Conservation (phyloP, 768 basidiomycete genomes). For the Gloeopeniophorella convolvens region DNA sequence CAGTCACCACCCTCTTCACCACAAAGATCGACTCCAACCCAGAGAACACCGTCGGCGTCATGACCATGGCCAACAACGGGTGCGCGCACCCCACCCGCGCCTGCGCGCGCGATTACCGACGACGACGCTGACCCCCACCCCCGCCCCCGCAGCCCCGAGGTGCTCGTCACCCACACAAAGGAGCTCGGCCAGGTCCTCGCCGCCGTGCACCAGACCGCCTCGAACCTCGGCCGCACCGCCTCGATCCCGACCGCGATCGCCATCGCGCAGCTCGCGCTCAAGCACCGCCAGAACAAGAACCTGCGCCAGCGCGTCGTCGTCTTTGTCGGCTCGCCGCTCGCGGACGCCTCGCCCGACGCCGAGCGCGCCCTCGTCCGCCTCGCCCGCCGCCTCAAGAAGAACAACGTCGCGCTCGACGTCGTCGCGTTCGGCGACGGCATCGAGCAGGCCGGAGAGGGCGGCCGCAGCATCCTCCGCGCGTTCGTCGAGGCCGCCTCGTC, state of each 20-base stretch:
- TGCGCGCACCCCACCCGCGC: constrained; percentile 32
- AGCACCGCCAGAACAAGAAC: constrained; percentile 98
- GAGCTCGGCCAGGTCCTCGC: constrained; percentile 88
- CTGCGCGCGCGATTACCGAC: no score
- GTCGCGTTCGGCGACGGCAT: constrained; percentile 88
- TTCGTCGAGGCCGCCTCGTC: constrained; percentile 81
- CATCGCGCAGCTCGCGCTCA: constrained; percentile 92
- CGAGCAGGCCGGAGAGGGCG: constrained; percentile 50
- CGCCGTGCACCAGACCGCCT: constrained; percentile 64
- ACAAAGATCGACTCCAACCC: constrained; percentile 95
- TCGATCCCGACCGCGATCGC: constrained; percentile 89
- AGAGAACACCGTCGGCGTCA: constrained; percentile 94
- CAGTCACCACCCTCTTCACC: constrained; percentile 83
- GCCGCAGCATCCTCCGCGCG: constrained; percentile 61
- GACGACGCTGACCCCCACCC: background rate
- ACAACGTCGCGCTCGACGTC: constrained; percentile 94
- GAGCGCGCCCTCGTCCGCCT: constrained; percentile 70
- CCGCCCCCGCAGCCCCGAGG: constrained; percentile 63
- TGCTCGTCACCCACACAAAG: constrained; percentile 92
- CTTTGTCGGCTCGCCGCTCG: constrained; percentile 87
- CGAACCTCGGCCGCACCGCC: constrained; percentile 71
- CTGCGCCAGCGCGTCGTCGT: constrained; percentile 93
- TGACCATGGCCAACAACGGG: constrained; percentile 99
- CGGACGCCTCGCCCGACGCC: constrained; percentile 63
- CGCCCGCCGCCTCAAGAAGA: constrained; percentile 98